Conservation (phyloP, 2,329 filamentous ascomycete genomes). For the Ramularia collo-cygni region DNA sequence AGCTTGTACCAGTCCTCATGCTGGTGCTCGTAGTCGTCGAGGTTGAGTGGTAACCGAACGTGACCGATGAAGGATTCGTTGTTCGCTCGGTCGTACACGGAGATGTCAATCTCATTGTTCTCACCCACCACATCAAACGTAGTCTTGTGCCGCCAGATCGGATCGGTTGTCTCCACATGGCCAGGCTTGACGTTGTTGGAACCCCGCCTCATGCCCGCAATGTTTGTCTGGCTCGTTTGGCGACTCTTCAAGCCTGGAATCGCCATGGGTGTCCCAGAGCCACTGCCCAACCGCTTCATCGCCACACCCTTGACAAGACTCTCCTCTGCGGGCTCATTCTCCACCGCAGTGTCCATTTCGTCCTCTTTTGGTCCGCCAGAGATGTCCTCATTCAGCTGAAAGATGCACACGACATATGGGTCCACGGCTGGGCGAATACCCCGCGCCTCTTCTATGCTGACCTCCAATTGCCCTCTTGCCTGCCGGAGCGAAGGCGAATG, state of each 20-base stretch:
- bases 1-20: conserved; percentile 82
- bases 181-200: conserved; percentile 43
- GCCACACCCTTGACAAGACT: conserved; percentile 45
- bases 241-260: conserved; percentile 89
- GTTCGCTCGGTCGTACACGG: conserved; percentile 79
- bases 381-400: conserved; percentile 93
- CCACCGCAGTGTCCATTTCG: conserved; percentile 37
- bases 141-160: conserved; percentile 92
- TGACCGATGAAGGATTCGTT: conserved; percentile 90
- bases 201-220: conserved; percentile 51
- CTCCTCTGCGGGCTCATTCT: conserved; percentile 43
- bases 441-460: conserved; percentile 81
- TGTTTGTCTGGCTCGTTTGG: conserved; percentile 91
- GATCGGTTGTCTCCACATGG: conserved; percentile 66
- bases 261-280: conserved; percentile 78
- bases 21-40: conserved; percentile 61
- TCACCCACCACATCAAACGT: conserved; percentile 92
- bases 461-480: conserved; percentile 78
- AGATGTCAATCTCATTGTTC: conserved; percentile 84
- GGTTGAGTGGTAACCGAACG: conserved; percentile 68
- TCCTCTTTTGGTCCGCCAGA: conserved; percentile 71
- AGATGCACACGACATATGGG: conserved; percentile 93
- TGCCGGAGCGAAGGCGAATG: conserved; percentile 54
- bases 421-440: conserved; percentile 75
- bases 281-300: conserved; percentile 59